Evolutionary conservation across 1,284 basidiomycete species (phyloP).

Genomic region (Malassezia pachydermatis): DNA sequence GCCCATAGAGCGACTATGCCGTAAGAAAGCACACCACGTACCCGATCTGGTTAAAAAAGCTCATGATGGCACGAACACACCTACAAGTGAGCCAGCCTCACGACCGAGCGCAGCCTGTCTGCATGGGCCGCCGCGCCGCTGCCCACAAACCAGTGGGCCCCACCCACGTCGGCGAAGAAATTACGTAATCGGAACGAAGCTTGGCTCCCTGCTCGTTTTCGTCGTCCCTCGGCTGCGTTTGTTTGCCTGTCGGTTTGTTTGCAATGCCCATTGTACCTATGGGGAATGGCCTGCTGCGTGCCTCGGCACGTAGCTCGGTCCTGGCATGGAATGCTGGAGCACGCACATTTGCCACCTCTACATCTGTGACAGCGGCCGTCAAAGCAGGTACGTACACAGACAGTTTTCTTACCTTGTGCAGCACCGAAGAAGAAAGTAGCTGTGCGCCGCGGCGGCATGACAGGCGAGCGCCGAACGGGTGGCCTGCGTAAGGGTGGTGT

Average conservation of each 20-base stretch:
- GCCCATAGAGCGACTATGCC: conserved; percentile 35
- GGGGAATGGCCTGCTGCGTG: not conserved
- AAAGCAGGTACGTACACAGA: too few relatives aligned
- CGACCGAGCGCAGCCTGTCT: not conserved
- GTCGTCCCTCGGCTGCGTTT: too few relatives aligned
- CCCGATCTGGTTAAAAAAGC: conserved; percentile 40
- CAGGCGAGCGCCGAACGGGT: conserved; percentile 29
- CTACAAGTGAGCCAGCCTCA: not conserved
- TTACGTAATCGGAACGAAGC: too few relatives aligned
- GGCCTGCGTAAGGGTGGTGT: conserved; percentile 33
- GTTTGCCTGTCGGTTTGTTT: not conserved
- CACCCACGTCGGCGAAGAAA: too few relatives aligned
- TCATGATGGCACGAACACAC: conserved; percentile 22
- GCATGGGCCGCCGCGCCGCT: not conserved
- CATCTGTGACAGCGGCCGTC: conserved; percentile 14
- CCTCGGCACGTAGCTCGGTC: too few relatives aligned
- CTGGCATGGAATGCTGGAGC: not conserved
- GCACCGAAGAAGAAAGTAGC: conserved; percentile 36
- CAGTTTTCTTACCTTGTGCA: too few relatives aligned
- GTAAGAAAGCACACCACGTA: not conserved
- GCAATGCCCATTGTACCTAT: not conserved
- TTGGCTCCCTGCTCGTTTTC: too few relatives aligned
- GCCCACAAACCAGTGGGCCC: conserved; percentile 1
- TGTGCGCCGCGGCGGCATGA: conserved; percentile 28
- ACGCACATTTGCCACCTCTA: not conserved